These are phyloP conservation scores for Zoysia pacifica DNA, from an alignment of 176 grass and related monocot species.

Conservation along the genomic window DNA sequence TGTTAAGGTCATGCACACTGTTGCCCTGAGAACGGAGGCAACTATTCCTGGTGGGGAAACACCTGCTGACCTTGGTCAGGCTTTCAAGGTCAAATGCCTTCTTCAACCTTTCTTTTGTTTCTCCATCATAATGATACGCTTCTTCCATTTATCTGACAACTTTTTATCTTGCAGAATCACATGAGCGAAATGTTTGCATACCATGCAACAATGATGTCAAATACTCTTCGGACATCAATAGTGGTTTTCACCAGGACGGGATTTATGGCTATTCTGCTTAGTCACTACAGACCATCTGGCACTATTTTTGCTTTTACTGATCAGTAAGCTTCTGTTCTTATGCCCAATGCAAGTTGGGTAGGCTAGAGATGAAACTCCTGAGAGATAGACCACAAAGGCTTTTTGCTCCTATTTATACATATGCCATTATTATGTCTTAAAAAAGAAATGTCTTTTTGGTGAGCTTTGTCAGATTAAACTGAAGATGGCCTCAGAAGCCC, in stretches of 20 bases:
- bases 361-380: too few relatives aligned
- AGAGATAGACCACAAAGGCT: too few relatives aligned
- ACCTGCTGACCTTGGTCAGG: conserved; percentile 77
- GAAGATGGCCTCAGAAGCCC: neutral
- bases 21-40: conserved; percentile 89
- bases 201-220: conserved; percentile 99
- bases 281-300: conserved; percentile 87
- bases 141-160: conserved; percentile 18
- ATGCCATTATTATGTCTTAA: neutral
- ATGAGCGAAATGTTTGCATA: conserved; percentile 99
- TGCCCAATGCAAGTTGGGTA: neutral
- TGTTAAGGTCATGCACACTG: conserved; percentile 99
- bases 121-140: conserved; percentile 7
- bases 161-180: conserved; percentile 57
- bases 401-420: neutral
- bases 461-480: neutral
- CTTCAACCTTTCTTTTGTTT: conserved; percentile 5
- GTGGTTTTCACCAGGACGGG: conserved; percentile 96
- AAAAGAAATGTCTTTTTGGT: neutral
- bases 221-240: conserved; percentile 90
- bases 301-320: conserved; percentile 99
- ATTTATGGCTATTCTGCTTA: conserved; percentile 96
- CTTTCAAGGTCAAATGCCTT: conserved; percentile 65
- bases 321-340: conserved; percentile 57
- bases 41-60: conserved; percentile 67